Evolutionary conservation across 164 flowering plant species (phyloP).

Genomic region (Paratinospora sagittata): DNA sequence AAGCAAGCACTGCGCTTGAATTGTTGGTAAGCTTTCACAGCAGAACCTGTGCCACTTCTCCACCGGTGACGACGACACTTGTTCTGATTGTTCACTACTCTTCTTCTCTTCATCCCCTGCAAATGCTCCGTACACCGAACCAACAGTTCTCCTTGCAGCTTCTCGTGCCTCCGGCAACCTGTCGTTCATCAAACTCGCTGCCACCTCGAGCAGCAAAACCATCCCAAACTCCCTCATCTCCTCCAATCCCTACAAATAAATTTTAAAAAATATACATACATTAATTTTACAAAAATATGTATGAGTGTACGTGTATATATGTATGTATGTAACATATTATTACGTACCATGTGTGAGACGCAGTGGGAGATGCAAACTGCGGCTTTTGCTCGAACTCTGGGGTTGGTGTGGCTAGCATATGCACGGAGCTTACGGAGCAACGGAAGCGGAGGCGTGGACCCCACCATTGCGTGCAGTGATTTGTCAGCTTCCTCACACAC

Average conservation of each 20-base stretch:
- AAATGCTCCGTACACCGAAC: conserved; percentile 31
- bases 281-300: too few species aligned
- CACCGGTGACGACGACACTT: too few species aligned
- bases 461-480: conserved; percentile 54
- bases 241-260: conserved; percentile 61
- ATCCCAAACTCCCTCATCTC: conserved; percentile 65
- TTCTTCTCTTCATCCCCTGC: conserved; percentile 44
- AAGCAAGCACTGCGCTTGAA: conserved; percentile 60
- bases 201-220: conserved; percentile 40
- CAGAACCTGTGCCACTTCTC: conserved; percentile 77
- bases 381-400: conserved; percentile 73
- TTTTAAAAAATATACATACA: too few species aligned
- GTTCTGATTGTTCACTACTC: conserved; percentile 14
- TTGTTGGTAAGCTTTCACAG: conserved; percentile 49
- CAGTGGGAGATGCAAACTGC: conserved; percentile 63
- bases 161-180: conserved; percentile 88
- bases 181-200: conserved; percentile 64
- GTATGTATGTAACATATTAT: too few species aligned
- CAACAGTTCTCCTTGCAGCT: conserved; percentile 61
- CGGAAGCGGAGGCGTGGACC: conserved; percentile 50
- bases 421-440: conserved; percentile 57
- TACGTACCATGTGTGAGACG: conserved; percentile 64
- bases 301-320: too few species aligned
- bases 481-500: conserved; percentile 92
- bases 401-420: conserved; percentile 55